phyloP scores from a whole-genome alignment of 352 stramenopile species.

The Albugo candida region DNA sequence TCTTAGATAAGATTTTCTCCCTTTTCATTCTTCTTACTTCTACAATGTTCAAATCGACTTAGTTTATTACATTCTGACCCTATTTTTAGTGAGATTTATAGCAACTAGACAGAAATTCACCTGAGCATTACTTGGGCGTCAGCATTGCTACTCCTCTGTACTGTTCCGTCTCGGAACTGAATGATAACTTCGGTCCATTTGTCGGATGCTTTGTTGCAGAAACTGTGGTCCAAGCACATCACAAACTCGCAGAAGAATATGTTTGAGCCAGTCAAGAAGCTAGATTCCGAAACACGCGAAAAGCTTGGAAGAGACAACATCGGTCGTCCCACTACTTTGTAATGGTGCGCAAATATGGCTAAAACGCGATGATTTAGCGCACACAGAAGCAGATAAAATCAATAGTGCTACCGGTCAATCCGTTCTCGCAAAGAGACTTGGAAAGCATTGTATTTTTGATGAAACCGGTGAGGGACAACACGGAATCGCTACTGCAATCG shows the following conservation, averaged over 20 bases:
- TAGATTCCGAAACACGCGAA: slow-evolving; percentile 86
- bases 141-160: slow-evolving; percentile 64
- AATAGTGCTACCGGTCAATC: slow-evolving; percentile 92
- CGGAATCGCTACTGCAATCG: slow-evolving; percentile 93
- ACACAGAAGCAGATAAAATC: slow-evolving; percentile 97
- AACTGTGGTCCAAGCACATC: slow-evolving; percentile 91
- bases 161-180: slow-evolving; percentile 29
- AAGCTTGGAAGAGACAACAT: slow-evolving; percentile 90
- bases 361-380: slow-evolving; percentile 95
- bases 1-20: too few species aligned
- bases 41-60: too few species aligned
- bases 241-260: slow-evolving; percentile 90
- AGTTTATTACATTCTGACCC: too few species aligned
- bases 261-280: slow-evolving; percentile 88
- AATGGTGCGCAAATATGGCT: slow-evolving; percentile 93
- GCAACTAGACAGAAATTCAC: too few species aligned
- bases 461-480: slow-evolving; percentile 97
- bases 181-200: slow-evolving; percentile 85
- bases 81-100: too few species aligned
- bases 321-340: slow-evolving; percentile 81
- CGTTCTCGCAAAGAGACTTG: slow-evolving; percentile 88
- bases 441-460: slow-evolving; percentile 95
- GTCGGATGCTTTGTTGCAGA: slow-evolving; percentile 95
- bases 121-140: slow-evolving; percentile 24
- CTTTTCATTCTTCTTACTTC: too few species aligned